Evolutionary conservation across 495 filamentous ascomycete species (phyloP).

Genomic region (Diplogelasinospora grovesii): DNA sequence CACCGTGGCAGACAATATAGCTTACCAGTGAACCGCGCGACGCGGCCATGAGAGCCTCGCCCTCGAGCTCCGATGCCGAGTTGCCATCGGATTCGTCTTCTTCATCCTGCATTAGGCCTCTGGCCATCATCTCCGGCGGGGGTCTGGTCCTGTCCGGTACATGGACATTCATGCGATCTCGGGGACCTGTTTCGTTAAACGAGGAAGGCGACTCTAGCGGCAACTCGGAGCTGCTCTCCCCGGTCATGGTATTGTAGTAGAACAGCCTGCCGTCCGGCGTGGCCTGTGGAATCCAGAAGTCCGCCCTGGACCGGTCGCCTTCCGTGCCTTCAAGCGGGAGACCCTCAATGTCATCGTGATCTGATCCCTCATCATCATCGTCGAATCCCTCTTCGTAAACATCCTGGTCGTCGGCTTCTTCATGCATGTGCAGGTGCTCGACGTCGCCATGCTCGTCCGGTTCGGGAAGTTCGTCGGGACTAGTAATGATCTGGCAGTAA

Average conservation of each 20-base stretch:
- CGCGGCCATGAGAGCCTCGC: conserved; percentile 44
- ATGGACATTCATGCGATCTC: conserved; percentile 78
- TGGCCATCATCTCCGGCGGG: conserved; percentile 85
- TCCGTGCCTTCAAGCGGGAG: conserved; percentile 65
- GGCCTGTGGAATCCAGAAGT: conserved; percentile 97
- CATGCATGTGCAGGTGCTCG: conserved; percentile 66
- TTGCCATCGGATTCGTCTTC: conserved; percentile 69
- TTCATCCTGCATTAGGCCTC: conserved; percentile 76
- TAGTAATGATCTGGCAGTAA: conserved; percentile 81
- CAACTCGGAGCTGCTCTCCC: conserved; percentile 85
- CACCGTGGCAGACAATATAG: neutral
- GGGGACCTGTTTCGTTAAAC: conserved; percentile 72
- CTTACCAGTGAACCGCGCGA: conserved; percentile 47
- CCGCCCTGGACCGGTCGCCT: conserved; percentile 74
- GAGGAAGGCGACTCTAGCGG: conserved; percentile 85
- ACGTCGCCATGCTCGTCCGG: conserved; percentile 54
- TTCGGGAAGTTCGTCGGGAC: conserved; percentile 57
- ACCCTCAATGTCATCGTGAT: conserved; percentile 45
- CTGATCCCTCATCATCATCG: conserved; percentile 23
- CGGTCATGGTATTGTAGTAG: conserved; percentile 96
- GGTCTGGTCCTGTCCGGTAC: conserved; percentile 86
- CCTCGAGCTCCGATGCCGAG: conserved; percentile 83
- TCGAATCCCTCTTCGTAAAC: conserved; percentile 35
- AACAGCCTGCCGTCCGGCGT: conserved; percentile 91
- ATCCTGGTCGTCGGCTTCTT: conserved; percentile 52